These are phyloP conservation scores for Fomitopsis pulvina DNA, from an alignment of 768 basidiomycete species.

Conservation along the genomic window DNA sequence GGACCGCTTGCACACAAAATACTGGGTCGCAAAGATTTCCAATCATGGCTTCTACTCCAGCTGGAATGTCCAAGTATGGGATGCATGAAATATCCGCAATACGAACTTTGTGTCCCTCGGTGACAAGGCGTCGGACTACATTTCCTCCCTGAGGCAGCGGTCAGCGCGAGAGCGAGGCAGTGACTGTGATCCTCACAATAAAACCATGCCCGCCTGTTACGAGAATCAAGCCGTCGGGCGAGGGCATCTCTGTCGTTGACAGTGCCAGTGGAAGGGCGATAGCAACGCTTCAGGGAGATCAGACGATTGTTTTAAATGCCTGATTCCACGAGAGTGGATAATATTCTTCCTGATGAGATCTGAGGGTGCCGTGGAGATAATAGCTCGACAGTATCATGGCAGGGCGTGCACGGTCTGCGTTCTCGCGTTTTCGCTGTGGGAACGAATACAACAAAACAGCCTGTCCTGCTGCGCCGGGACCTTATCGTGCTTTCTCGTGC, in stretches of 20 bases:
- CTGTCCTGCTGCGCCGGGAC: too few relatives aligned
- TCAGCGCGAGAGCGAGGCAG: neutral
- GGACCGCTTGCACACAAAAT: conserved; percentile 31
- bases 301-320: too few relatives aligned
- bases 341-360: too few relatives aligned
- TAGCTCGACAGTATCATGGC: too few relatives aligned
- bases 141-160: conserved; percentile 40
- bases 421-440: too few relatives aligned
- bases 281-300: too few relatives aligned
- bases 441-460: too few relatives aligned
- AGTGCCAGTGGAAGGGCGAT: too few relatives aligned
- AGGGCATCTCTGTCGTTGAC: neutral
- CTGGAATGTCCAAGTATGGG: conserved; percentile 18
- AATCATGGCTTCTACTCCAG: conserved; percentile 25
- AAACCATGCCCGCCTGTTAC: conserved; percentile 19
- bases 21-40: conserved; percentile 41
- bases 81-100: conserved; percentile 33
- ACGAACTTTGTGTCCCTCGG: conserved; percentile 30
- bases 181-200: conserved; percentile 3
- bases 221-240: conserved; percentile 3
- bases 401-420: too few relatives aligned
- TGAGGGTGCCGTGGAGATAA: too few relatives aligned
- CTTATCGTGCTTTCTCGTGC: too few relatives aligned
- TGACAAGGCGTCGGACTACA: conserved; percentile 34
- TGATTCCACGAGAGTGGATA: too few relatives aligned